Evolutionary conservation across 495 filamentous ascomycete species (phyloP), one percentile per base, ranked within the genome.

Genomic region (Penicillium steckii): DNA sequence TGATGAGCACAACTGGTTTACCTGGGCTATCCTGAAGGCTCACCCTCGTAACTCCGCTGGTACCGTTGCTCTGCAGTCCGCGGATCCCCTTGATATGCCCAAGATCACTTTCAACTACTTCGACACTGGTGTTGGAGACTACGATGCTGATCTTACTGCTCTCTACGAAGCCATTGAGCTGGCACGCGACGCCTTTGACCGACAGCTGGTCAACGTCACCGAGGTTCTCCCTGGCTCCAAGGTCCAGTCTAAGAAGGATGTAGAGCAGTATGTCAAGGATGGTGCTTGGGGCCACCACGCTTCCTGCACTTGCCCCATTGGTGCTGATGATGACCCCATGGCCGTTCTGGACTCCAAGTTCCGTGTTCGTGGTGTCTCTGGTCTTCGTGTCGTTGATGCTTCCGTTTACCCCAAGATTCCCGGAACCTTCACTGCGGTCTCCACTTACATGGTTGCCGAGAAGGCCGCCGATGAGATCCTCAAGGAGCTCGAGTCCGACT

Each of bases 331-430:
- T 19, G 82, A 86, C 53, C 69, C 70, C n/a, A 77, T 80, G 68
- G 84, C 82, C 0, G 82, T 85, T 17, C 46, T 87, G 44, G 81
- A 86, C 52, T 72, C 70, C 0, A 72, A 76, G 57, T 83, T 86
- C 54, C 61, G 79, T 1, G 83, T 87, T 0, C 69, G 79, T 21
- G 79, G 79, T 0, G 75, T 80, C 0, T 60, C 68, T 13, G 72
- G 78, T 3, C 54, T 86, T 52, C 68, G 84, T 33, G 82, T 86
- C 24, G 83, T 86, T 3, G 84, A 86, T 68, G 84, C 82, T 4
- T 76, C 69, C 22, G 80, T 81, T 1, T 85, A 75, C 48, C 82
- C 82, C 15, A 59, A 66, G 26, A 82, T 81, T 40, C 81, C 80
- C 21, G 84, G 84, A 1, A 77, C 75, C 24, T 87, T 83, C 49